Conservation (phyloP, 2,329 filamentous ascomycete genomes). For the Fusarium fujikuroi region DNA sequence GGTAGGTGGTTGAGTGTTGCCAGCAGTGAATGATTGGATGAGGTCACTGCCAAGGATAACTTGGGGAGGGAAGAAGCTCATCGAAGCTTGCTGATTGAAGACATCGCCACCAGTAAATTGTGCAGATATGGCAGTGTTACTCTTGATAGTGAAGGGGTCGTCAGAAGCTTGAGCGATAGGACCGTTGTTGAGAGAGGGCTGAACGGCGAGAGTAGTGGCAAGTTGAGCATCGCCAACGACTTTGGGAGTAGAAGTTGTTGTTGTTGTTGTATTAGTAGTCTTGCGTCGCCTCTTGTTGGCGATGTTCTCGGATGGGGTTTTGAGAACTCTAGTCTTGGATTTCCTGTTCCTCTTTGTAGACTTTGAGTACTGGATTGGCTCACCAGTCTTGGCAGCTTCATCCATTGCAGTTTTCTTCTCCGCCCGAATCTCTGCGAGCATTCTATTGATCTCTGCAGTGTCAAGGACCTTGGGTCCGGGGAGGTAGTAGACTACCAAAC, state of each 20-base stretch:
- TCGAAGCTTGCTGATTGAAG: background rate
- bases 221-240: background rate
- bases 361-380: background rate
- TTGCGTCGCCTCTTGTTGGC: conserved; percentile 13
- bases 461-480: background rate
- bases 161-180: background rate
- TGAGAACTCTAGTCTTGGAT: background rate
- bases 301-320: background rate
- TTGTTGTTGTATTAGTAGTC: background rate
- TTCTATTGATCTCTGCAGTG: background rate
- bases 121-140: background rate
- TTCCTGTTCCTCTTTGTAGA: background rate
- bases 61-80: background rate
- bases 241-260: background rate
- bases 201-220: background rate
- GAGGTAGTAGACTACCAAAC: background rate
- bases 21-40: background rate
- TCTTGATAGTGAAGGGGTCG: background rate
- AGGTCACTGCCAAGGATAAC: background rate
- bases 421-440: background rate
- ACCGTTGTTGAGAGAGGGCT: background rate
- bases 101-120: background rate
- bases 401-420: background rate
- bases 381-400: background rate
- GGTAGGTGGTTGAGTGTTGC: background rate